Evolutionary conservation across 257 asterid genomes (phyloP).

Genomic region (Nicotiana sylvestris): DNA sequence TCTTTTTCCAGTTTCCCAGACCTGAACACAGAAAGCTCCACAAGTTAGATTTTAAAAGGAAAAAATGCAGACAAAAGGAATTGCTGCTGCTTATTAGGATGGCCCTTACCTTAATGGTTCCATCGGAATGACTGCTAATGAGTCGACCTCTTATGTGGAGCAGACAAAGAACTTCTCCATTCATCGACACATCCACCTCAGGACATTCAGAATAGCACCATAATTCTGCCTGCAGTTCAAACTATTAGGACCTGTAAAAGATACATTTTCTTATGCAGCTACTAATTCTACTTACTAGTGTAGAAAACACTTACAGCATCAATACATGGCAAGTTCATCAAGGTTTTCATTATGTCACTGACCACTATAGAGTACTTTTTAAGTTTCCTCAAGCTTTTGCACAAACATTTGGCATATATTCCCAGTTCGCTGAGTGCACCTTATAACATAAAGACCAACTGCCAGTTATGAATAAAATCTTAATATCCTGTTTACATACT

Average conservation of each 20-base stretch:
- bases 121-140: constrained; percentile 76
- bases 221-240: constrained; percentile 55
- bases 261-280: not conserved
- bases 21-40: constrained; percentile 26
- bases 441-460: constrained; percentile 5
- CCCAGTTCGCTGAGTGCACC: constrained; percentile 60
- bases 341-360: constrained; percentile 54
- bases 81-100: not conserved
- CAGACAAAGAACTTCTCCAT: constrained; percentile 73
- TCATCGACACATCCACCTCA: constrained; percentile 52
- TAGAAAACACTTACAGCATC: constrained; percentile 56
- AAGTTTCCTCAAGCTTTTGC: constrained; percentile 59
- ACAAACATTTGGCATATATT: constrained; percentile 48
- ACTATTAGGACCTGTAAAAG: constrained; percentile 1
- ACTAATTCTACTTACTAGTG: not conserved
- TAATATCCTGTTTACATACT: not conserved
- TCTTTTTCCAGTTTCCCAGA: constrained; percentile 68
- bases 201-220: constrained; percentile 74
- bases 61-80: not conserved
- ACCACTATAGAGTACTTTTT: constrained; percentile 53
- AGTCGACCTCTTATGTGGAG: constrained; percentile 45
- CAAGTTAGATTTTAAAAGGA: not conserved
- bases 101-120: constrained; percentile 60
- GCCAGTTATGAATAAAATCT: constrained; percentile 11
- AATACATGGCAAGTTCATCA: constrained; percentile 61